Base-by-base conservation (phyloP, 1,284 basidiomycete species). In the Taiwanofungus camphoratus region DNA sequence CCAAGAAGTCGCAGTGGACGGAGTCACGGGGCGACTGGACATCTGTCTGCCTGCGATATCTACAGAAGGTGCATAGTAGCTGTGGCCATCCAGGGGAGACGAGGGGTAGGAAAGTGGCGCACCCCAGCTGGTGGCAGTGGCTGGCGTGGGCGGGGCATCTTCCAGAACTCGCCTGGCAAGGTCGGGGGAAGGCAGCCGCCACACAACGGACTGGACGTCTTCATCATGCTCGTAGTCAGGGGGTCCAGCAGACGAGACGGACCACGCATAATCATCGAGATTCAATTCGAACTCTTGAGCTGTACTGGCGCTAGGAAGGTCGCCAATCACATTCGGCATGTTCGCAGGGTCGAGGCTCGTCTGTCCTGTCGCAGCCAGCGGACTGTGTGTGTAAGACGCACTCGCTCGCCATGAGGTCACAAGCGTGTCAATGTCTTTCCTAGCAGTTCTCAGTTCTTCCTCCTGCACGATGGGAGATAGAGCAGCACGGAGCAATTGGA, bases 221-320 rank as follows among this genome's bases (percentile, higher is more conserved):
- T 62, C 57, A 32, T 64, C 62, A 33, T 64, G 15, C 6, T 52
- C 55, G 44, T 73, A 72, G 19, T 61, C 58, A 7, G 63, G 65
- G 22, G 83, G 83, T 9, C 84, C 82, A 3, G 63, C 63, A 7
- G 84, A 87, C 5, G 80, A 80, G 20, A 77, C 68, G 5, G 82
- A 84, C 80, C 83, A 87, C 8, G 70, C 59, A 55, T 75, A 87
- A 50, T 86, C 82, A 33, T 77, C 76, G 15, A 82, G 60, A 49
- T 82, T 73, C 39, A 85, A 64, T 37, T 61, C 65, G 11, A 53
- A 53, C 35, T 64, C 65, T 12, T 59, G 60, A 7, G 68, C 67
- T 5, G 51, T 41, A 29, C 26, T 29, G 7, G 54, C 52, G 9
- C 61, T 52, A 13, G 67, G 68, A 18, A 66, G 51, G 26, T 55